Percentiles rank a stretch among this genome's conserved stretches.
Conservation (phyloP, 2,329 filamentous ascomycete genomes). For the Dryadomyces quercivorus region DNA sequence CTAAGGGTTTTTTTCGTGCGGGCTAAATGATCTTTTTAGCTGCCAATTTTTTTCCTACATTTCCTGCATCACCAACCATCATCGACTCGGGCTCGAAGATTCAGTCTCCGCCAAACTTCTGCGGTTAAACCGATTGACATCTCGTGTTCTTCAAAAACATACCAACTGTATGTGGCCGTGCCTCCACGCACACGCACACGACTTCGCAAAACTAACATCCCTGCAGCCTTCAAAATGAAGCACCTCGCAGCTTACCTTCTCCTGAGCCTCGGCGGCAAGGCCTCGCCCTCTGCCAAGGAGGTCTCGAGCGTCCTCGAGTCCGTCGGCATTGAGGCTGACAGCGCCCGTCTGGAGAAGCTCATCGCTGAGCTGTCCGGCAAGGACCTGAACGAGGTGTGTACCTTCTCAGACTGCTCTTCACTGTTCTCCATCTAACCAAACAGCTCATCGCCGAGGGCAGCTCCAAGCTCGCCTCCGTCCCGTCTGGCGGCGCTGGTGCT, state of each 20-base stretch:
- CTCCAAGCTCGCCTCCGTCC: slow-evolving; percentile 92
- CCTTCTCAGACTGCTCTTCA: no score
- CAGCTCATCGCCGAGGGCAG: slow-evolving; percentile 80
- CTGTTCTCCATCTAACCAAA: no score
- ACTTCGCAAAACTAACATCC: background rate
- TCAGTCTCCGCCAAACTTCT: slow-evolving; percentile 89
- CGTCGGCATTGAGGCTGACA: slow-evolving; percentile 89
- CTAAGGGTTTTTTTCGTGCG: slow-evolving; percentile 3
- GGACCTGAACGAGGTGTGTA: slow-evolving; percentile 64
- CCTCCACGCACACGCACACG: no score
- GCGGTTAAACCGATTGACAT: slow-evolving; percentile 99
- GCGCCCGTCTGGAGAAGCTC: slow-evolving; percentile 75
- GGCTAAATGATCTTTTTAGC: background rate
- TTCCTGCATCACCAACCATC: slow-evolving; percentile 2
- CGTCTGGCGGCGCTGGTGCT: slow-evolving; percentile 72
- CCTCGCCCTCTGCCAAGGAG: slow-evolving; percentile 72
- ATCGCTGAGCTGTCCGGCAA: slow-evolving; percentile 86
- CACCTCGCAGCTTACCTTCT: slow-evolving; percentile 99
- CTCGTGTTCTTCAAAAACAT: slow-evolving; percentile 51
- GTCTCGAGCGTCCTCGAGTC: slow-evolving; percentile 82
- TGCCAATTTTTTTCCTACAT: background rate
- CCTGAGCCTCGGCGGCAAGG: slow-evolving; percentile 86
- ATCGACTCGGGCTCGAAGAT: slow-evolving; percentile 63
- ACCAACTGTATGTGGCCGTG: no score
- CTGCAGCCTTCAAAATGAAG: slow-evolving; percentile 73